Conservation (phyloP, 2,329 filamentous ascomycete genomes). For the Calonectria montana region DNA sequence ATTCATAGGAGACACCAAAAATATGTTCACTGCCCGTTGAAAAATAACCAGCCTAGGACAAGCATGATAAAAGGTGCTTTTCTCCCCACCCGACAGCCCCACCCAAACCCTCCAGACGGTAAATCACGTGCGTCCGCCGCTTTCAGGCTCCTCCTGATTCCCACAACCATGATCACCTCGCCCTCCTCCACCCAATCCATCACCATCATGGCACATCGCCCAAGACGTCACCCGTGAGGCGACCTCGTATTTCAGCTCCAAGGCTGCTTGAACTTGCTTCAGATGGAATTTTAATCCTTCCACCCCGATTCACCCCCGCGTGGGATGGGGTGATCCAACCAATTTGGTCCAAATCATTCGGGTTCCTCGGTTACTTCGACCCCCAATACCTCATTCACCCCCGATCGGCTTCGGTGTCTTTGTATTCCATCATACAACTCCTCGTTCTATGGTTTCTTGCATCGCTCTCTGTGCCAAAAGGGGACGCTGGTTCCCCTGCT, state of each 20-base stretch:
- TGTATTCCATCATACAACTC: background rate
- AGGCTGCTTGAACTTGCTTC: slow-evolving; percentile 8
- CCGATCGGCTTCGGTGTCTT: background rate
- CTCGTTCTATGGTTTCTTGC: background rate
- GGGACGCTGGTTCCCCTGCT: background rate
- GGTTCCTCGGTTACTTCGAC: slow-evolving; percentile 10
- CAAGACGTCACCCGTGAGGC: slow-evolving; percentile 20
- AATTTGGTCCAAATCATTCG: slow-evolving; percentile 10
- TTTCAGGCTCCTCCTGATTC: slow-evolving; percentile 32
- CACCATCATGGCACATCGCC: slow-evolving; percentile 29
- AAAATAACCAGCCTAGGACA: background rate
- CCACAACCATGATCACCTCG: slow-evolving; percentile 37
- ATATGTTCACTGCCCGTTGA: background rate
- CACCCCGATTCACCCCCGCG: slow-evolving; percentile 6
- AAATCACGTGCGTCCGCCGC: slow-evolving; percentile 33
- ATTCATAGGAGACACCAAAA: background rate
- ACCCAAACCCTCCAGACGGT: background rate
- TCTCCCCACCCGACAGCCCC: background rate
- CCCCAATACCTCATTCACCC: slow-evolving; percentile 9
- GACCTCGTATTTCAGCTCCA: slow-evolving; percentile 12
- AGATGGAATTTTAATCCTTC: background rate
- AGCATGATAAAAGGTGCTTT: background rate
- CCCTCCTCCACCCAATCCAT: slow-evolving; percentile 37
- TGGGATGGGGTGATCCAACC: slow-evolving; percentile 16
- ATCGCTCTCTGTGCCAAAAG: background rate